phyloP scores from a whole-genome alignment of 2,329 filamentous ascomycete species.

The Epichloe elymi region DNA sequence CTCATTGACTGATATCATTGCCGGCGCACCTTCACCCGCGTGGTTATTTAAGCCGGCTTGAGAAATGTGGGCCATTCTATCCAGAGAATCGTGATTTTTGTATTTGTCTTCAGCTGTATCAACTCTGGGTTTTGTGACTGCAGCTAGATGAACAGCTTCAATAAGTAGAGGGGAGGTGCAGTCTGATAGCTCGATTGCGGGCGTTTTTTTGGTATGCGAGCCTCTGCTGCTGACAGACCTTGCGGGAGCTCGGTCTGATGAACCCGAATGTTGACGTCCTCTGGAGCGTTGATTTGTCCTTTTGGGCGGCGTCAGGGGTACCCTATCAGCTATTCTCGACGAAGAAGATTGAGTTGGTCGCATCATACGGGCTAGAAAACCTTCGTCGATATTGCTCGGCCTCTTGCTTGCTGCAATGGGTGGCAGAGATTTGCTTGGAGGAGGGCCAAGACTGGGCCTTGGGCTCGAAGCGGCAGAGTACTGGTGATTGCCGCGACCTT shows the following conservation, averaged over 20 bases:
- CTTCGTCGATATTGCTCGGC: conserved; percentile 47
- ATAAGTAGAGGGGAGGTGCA: neutral
- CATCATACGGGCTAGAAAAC: conserved; percentile 74
- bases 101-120: neutral
- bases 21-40: neutral
- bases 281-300: conserved; percentile 17
- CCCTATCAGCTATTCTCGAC: conserved; percentile 54
- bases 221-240: conserved; percentile 1
- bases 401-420: conserved; percentile 15
- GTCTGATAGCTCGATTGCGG: neutral
- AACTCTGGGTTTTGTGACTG: neutral
- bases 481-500: conserved; percentile 29
- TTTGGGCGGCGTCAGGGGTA: conserved; percentile 34
- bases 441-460: conserved; percentile 42
- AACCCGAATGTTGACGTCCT: neutral
- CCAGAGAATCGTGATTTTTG: neutral
- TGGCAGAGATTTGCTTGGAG: conserved; percentile 38
- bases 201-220: neutral
- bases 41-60: neutral
- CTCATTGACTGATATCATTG: neutral
- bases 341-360: conserved; percentile 58
- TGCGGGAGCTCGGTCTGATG: neutral
- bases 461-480: conserved; percentile 30
- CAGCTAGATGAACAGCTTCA: neutral
- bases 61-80: neutral